A percentile compares a stretch with the other conserved stretches of the same genome.
phyloP scores from a whole-genome alignment of 805 yeast genomes.

The Wickerhamiella kazuoi region DNA sequence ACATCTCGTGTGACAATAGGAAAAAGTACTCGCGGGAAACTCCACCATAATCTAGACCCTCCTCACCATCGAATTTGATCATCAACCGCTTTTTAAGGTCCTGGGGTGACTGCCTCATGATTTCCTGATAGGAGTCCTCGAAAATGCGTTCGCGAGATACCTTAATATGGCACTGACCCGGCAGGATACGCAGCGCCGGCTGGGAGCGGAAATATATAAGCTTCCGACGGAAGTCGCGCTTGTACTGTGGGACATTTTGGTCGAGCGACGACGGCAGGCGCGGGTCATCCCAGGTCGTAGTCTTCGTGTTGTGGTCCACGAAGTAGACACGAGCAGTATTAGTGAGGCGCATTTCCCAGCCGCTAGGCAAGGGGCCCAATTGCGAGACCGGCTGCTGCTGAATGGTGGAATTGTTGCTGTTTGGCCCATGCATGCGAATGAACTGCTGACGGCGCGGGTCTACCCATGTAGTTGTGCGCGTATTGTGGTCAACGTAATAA shows the following conservation, averaged over 20 bases:
- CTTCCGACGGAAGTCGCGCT: constrained; percentile 96
- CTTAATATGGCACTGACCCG: constrained; percentile 97
- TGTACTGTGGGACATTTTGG: constrained; percentile 97
- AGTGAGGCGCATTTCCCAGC: constrained; percentile 99
- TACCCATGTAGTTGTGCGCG: constrained; percentile 99
- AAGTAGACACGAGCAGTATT: constrained; percentile 97
- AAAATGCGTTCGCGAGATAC: constrained; percentile 92
- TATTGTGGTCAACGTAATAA: constrained; percentile 95
- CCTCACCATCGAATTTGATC: constrained; percentile 98
- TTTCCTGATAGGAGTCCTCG: constrained; percentile 95
- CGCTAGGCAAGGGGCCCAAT: constrained; percentile 92
- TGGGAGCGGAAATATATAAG: constrained; percentile 95
- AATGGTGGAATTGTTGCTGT: constrained; percentile 60
- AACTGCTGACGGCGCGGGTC: constrained; percentile 98
- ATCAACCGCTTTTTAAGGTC: constrained; percentile 92
- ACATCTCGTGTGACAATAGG: constrained; percentile 93
- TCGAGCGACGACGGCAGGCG: constrained; percentile 92
- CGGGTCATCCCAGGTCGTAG: constrained; percentile 99
- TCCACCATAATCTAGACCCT: constrained; percentile 98
- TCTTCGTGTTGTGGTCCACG: constrained; percentile 97
- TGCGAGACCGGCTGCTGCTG: constrained; percentile 97
- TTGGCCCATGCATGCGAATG: constrained; percentile 75
- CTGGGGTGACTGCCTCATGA: constrained; percentile 97
- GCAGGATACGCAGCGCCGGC: constrained; percentile 89
- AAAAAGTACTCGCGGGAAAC: constrained; percentile 97